A percentile compares a stretch with the other conserved stretches of the same genome.
These are phyloP conservation scores for Candida insectalens DNA, from an alignment of 805 yeast genomes.

Conservation along the genomic window DNA sequence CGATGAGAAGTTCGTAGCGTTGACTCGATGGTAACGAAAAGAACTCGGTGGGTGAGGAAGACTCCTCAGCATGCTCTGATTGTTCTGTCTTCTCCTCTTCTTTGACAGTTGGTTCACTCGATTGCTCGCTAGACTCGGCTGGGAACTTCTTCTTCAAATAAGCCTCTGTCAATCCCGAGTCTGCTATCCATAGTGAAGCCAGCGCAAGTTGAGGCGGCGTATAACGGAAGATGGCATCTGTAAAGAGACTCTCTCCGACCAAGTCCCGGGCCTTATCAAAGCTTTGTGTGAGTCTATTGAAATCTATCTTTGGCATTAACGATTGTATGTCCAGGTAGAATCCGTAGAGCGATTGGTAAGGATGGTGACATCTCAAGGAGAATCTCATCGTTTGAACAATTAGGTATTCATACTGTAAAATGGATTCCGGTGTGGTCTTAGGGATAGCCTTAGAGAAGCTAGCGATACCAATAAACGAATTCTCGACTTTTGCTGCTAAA, in stretches of 20 bases:
- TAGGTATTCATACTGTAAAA: constrained; percentile 71
- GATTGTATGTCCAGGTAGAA: constrained; percentile 84
- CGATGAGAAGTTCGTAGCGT: too few relatives aligned
- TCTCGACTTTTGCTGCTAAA: constrained; percentile 88
- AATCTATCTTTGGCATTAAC: constrained; percentile 37
- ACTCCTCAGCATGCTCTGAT: too few relatives aligned
- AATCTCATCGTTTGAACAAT: constrained; percentile 68
- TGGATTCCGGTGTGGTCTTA: constrained; percentile 54
- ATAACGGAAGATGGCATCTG: constrained; percentile 68
- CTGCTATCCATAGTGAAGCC: constrained; percentile 66
- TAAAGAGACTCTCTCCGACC: constrained; percentile 57
- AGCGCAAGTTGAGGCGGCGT: constrained; percentile 96
- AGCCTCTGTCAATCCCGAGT: constrained; percentile 51
- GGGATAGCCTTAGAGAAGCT: constrained; percentile 65
- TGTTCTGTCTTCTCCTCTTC: constrained; percentile 8
- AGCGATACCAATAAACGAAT: constrained; percentile 77
- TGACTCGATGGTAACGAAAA: too few relatives aligned
- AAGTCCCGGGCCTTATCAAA: constrained; percentile 63
- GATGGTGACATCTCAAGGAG: constrained; percentile 80
- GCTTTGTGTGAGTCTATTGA: constrained; percentile 51
- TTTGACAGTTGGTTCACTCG: constrained; percentile 6
- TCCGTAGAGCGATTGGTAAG: constrained; percentile 86
- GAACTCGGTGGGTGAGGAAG: too few relatives aligned
- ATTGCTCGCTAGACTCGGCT: constrained; percentile 14
- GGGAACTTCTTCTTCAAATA: constrained; percentile 61